These are phyloP conservation scores for Mycena galericulata DNA, from an alignment of 768 basidiomycete genomes.

Conservation along the genomic window DNA sequence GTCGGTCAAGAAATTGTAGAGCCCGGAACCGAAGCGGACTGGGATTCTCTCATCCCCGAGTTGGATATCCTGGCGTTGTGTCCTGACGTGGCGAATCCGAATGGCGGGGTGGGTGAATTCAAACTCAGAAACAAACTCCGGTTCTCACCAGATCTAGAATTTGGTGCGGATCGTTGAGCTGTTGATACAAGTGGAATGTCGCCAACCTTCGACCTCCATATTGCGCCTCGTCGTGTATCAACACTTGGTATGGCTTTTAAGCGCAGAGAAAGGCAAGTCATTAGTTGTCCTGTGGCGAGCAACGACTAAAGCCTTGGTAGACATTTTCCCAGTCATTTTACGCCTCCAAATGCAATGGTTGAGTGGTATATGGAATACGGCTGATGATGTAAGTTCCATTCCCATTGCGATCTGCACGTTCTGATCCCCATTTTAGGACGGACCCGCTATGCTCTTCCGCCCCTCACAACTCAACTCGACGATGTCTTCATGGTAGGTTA, in stretches of 20 bases:
- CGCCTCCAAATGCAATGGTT: constrained; percentile 63
- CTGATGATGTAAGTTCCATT: constrained; percentile 39
- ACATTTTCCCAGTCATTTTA: constrained; percentile 44
- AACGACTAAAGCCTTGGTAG: constrained; percentile 38
- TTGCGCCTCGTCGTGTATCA: constrained; percentile 64
- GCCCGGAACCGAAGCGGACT: constrained; percentile 20
- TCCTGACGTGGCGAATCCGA: neutral
- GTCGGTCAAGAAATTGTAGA: constrained; percentile 4
- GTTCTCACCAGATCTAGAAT: constrained; percentile 28
- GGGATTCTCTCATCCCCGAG: constrained; percentile 46
- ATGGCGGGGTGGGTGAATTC: neutral
- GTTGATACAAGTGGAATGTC: constrained; percentile 55
- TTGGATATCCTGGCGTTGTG: constrained; percentile 47
- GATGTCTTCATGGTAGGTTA: constrained; percentile 55
- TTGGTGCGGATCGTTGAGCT: constrained; percentile 41
- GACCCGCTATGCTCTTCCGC: constrained; percentile 57
- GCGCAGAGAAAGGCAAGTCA: constrained; percentile 55
- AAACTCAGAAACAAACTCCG: neutral
- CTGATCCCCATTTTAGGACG: constrained; percentile 33
- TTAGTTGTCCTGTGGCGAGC: neutral
- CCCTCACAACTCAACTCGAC: constrained; percentile 55
- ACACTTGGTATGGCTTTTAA: constrained; percentile 66
- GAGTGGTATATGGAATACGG: constrained; percentile 58
- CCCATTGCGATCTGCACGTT: neutral
- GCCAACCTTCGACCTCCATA: constrained; percentile 50